Evolutionary conservation across 257 asterid genomes (phyloP), one percentile per base, ranked within the genome.

Genomic region (Cordia subcordata): DNA sequence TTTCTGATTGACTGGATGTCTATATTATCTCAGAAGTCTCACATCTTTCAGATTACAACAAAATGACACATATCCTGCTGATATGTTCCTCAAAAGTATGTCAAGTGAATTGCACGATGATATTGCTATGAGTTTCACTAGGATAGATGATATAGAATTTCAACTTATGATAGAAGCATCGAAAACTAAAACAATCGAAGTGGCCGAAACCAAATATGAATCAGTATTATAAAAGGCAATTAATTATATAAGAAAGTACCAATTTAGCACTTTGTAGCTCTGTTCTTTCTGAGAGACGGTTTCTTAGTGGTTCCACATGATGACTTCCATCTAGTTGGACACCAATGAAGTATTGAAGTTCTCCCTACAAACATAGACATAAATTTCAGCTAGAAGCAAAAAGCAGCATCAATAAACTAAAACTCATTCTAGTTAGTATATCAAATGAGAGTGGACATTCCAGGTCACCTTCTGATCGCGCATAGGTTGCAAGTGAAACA

Each of bases 251-350:
- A 53, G 70, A 53, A 45, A n/a, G 14, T 92, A 92, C 99, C 91
- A 89, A 68, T 75, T 72, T 93, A 80, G 96, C 79, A 46, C 96
- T 82, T 72, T 83, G 51, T 76, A 71, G 84, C 78, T 93, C 97
- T 16, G 96, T 72, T 56, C 71, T 81, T 68, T 93, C 95, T 0
- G 99, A 93, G 68, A 93, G 94, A 45, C 97, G 91, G 82, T 83
- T 89, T 75, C 94, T 81, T 61, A 93, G 78, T 9, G 99, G 99
- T 66, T 85, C 96, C 62, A 93, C 47, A 17, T 93, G 95, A 71
- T 93, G 95, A 70, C 99, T 93, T 60, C 99, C 99, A 80, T 93
- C 99, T 44, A 93, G 81, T 78, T 93, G 99, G 70, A 93, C 99
- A 53, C 97, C 99, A 49, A 93, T 93, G 69, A 93, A 93, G 72